Percentiles rank a stretch among this genome's conserved stretches.
Evolutionary conservation across 345 rosid genomes (phyloP).

Genomic region (Dipteronia sinensis): DNA sequence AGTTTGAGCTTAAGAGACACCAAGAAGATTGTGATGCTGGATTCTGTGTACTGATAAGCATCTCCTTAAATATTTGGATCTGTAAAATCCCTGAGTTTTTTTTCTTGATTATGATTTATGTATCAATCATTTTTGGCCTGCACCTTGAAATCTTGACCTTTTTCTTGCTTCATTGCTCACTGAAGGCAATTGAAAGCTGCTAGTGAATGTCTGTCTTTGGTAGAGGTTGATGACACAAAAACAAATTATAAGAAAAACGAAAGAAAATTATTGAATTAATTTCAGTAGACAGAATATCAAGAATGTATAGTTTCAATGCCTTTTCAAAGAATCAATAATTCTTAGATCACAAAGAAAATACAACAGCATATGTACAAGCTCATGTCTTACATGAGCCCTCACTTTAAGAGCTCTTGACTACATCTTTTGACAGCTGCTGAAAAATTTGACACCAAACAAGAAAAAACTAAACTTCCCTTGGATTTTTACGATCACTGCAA

Average conservation of each 20-base stretch:
- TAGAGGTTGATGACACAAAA: neutral
- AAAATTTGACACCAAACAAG: neutral
- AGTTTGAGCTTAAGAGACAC: conserved; percentile 7
- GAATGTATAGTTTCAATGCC: neutral
- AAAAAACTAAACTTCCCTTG: neutral
- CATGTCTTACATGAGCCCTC: neutral
- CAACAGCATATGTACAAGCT: neutral
- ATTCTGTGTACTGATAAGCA: neutral
- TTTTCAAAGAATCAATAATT: neutral
- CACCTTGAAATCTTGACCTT: neutral
- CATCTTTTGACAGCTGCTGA: neutral
- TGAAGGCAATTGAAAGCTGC: neutral
- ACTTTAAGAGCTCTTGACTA: neutral
- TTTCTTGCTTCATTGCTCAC: neutral
- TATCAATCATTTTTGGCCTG: neutral
- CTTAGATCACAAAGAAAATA: neutral
- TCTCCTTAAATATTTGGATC: neutral
- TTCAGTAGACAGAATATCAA: neutral
- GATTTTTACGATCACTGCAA: neutral
- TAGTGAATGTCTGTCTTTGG: neutral
- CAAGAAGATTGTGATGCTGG: conserved; percentile 10
- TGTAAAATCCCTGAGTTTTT: neutral
- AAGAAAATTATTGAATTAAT: no score
- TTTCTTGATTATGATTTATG: neutral
- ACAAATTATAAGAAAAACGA: neutral